A percentile compares a stretch with the other conserved stretches of the same genome.
Evolutionary conservation across 768 basidiomycete species (phyloP).

Genomic region (Boletus huronensis): DNA sequence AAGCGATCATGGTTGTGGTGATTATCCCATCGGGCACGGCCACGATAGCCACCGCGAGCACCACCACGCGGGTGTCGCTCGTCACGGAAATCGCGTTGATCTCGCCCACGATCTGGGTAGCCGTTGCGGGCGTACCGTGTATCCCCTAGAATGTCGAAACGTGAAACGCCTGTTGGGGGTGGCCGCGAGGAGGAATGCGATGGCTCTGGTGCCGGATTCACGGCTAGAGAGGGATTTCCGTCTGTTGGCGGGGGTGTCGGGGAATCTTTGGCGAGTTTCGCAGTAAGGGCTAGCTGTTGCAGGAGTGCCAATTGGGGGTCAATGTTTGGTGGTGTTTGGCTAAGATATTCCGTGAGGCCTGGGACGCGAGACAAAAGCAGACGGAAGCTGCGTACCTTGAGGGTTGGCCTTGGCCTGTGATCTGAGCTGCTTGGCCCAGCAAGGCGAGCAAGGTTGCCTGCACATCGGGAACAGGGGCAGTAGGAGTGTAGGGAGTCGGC

Average conservation of each 20-base stretch:
- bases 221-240: neutral
- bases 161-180: slow-evolving; percentile 10
- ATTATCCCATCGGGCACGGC: slow-evolving; percentile 67
- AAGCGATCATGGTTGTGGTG: slow-evolving; percentile 41
- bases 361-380: neutral
- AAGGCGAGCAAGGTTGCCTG: slow-evolving; percentile 69
- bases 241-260: slow-evolving; percentile 23
- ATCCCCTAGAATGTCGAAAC: slow-evolving; percentile 37
- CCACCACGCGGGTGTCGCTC: slow-evolving; percentile 52
- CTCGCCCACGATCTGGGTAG: slow-evolving; percentile 42
- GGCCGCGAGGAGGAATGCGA: slow-evolving; percentile 6
- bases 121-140: slow-evolving; percentile 33
- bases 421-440: slow-evolving; percentile 61
- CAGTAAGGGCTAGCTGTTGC: slow-evolving; percentile 71
- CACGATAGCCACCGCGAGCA: slow-evolving; percentile 51
- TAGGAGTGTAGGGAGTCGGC: slow-evolving; percentile 25
- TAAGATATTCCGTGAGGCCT: slow-evolving; percentile 25
- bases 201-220: slow-evolving; percentile 21
- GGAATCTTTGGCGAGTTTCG: slow-evolving; percentile 38
- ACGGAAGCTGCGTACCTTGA: slow-evolving; percentile 36
- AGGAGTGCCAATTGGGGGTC: slow-evolving; percentile 62
- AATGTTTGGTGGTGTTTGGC: slow-evolving; percentile 64
- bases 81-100: slow-evolving; percentile 48
- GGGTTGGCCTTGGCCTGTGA: slow-evolving; percentile 30
- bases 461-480: slow-evolving; percentile 31